phyloP scores from a whole-genome alignment of 257 asterid genomes.

The Forsythia suspensa region DNA sequence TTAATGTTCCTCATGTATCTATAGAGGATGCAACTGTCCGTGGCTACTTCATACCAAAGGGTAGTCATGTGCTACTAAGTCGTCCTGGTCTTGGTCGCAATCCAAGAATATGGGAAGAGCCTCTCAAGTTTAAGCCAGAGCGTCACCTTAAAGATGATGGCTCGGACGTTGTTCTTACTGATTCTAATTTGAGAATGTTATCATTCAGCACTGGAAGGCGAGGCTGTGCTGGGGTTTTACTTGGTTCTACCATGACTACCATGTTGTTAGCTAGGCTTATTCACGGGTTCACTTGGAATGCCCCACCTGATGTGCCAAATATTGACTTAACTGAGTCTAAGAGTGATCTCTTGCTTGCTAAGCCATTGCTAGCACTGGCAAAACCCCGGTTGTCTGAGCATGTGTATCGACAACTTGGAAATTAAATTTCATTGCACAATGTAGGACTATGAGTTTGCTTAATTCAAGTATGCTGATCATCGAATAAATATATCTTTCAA shows the following conservation, averaged over 20 bases:
- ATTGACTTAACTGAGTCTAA: neutral
- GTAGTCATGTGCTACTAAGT: slow-evolving; percentile 29
- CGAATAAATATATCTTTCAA: no score
- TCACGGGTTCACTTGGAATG: slow-evolving; percentile 9
- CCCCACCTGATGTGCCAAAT: neutral
- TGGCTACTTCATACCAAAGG: slow-evolving; percentile 35
- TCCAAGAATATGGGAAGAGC: slow-evolving; percentile 35
- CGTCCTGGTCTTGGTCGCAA: slow-evolving; percentile 35
- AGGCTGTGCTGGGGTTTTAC: slow-evolving; percentile 15
- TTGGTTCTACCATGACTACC: slow-evolving; percentile 8
- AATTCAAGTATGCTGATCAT: no score
- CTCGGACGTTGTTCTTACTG: slow-evolving; percentile 6
- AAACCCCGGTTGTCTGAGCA: neutral
- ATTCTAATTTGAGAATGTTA: slow-evolving; percentile 18
- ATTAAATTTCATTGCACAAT: neutral
- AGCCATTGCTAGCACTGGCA: neutral
- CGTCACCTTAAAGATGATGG: slow-evolving; percentile 17
- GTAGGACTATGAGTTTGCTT: no score
- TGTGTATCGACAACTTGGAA: neutral
- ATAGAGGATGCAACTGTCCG: slow-evolving; percentile 6
- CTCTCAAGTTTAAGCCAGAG: slow-evolving; percentile 24
- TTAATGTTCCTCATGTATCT: slow-evolving; percentile 26
- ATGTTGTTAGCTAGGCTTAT: slow-evolving; percentile 17
- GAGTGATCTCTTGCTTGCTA: neutral
- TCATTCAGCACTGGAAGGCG: slow-evolving; percentile 34